Conservation (phyloP, 2,329 filamentous ascomycete genomes). For the Fusarium guadeloupense region DNA sequence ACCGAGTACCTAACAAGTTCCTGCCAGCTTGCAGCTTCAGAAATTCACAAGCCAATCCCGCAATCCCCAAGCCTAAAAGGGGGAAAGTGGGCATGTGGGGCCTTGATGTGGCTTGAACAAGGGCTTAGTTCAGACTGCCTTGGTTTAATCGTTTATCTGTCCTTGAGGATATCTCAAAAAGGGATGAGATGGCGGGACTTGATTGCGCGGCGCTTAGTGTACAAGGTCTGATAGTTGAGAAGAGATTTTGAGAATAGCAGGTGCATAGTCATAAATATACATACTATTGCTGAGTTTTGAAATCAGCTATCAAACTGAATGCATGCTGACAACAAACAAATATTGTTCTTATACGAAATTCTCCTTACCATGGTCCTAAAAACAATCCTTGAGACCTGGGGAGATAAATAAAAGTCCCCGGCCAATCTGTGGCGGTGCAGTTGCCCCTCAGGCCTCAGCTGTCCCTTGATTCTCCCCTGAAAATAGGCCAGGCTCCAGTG, state of each 20-base stretch:
- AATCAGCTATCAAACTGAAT: background rate
- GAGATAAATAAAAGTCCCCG: conserved; percentile 8
- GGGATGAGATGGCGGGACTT: conserved; percentile 36
- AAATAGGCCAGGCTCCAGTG: conserved; percentile 39
- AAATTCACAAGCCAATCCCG: conserved; percentile 34
- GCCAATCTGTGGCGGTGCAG: conserved; percentile 32
- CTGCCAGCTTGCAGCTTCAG: conserved; percentile 32
- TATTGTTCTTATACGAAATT: conserved; percentile 2
- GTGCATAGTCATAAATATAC: too few relatives aligned
- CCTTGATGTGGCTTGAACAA: conserved; percentile 26
- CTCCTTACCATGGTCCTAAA: conserved; percentile 1
- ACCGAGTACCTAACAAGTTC: conserved; percentile 25
- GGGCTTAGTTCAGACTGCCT: conserved; percentile 16
- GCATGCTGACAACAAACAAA: background rate
- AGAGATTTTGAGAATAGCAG: background rate
- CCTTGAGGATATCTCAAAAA: conserved; percentile 34
- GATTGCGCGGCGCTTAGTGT: conserved; percentile 32
- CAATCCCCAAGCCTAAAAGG: conserved; percentile 28
- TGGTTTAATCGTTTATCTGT: conserved; percentile 33
- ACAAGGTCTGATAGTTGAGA: conserved; percentile 16
- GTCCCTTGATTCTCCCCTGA: conserved; percentile 30
- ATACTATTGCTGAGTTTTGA: background rate
- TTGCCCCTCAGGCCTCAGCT: conserved; percentile 23
- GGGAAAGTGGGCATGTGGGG: conserved; percentile 26
- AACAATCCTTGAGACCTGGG: background rate